These are phyloP conservation scores for Phytophthora syringae DNA, from an alignment of 352 stramenopile genomes.

Conservation along the genomic window DNA sequence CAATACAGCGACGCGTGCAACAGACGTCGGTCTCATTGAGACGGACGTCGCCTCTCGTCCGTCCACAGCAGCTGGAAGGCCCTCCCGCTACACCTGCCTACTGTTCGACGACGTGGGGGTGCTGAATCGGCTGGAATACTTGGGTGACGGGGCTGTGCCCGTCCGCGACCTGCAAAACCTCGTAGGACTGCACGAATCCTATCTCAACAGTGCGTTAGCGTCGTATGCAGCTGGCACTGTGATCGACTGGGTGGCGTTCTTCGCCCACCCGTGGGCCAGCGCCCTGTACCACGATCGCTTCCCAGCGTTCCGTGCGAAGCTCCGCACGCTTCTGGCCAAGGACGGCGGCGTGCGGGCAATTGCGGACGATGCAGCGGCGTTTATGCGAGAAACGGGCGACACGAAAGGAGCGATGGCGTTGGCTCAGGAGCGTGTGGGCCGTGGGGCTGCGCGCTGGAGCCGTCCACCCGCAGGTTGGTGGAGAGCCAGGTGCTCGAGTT, in stretches of 20 bases:
- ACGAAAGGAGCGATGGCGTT: constrained; percentile 65
- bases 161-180: constrained; percentile 75
- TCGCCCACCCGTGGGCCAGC: constrained; percentile 75
- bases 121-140: constrained; percentile 76
- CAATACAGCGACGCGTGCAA: constrained; percentile 30
- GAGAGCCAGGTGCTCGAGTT: constrained; percentile 84
- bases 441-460: constrained; percentile 59
- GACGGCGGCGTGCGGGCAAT: constrained; percentile 74
- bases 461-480: constrained; percentile 77
- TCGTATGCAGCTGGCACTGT: constrained; percentile 76
- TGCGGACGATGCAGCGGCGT: constrained; percentile 64
- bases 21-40: constrained; percentile 31
- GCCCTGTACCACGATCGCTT: constrained; percentile 86
- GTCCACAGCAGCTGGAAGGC: constrained; percentile 10
- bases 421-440: constrained; percentile 69
- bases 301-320: constrained; percentile 65
- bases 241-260: constrained; percentile 87
- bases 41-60: constrained; percentile 22
- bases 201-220: constrained; percentile 84
- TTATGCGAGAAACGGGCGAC: constrained; percentile 71
- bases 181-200: constrained; percentile 86
- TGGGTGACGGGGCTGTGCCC: constrained; percentile 62
- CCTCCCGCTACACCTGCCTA: constrained; percentile 64
- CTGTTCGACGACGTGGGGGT: constrained; percentile 82
- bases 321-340: constrained; percentile 67